A percentile compares a stretch with the other conserved stretches of the same genome.
Evolutionary conservation across 2,329 filamentous ascomycete genomes (phyloP).

Genomic region (Dactylellina cionopaga): DNA sequence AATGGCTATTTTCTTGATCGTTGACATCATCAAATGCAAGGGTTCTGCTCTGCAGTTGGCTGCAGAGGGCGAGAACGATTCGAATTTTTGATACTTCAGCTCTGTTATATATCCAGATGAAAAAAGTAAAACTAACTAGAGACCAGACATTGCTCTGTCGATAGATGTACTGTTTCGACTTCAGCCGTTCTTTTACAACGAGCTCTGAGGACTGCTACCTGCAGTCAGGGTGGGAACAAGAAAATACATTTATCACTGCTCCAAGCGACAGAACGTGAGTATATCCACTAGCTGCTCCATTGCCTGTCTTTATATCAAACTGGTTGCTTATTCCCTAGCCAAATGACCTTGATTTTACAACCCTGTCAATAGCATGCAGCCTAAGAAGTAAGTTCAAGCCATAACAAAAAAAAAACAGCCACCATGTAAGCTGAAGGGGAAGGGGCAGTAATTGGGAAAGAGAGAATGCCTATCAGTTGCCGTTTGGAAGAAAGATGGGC

Average conservation of each 20-base stretch:
- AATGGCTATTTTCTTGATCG: conserved; percentile 17
- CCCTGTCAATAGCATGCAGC: conserved; percentile 34
- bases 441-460: conserved; percentile 53
- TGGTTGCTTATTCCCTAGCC: conserved; percentile 9
- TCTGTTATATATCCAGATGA: too few species aligned
- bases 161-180: conserved; percentile 12
- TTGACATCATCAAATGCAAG: conserved; percentile 51
- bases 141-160: background rate
- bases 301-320: background rate
- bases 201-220: conserved; percentile 19
- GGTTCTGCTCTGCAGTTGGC: conserved; percentile 24
- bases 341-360: conserved; percentile 28
- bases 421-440: conserved; percentile 40
- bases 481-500: conserved; percentile 46
- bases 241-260: too few species aligned
- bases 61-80: conserved; percentile 3
- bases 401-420: conserved; percentile 26
- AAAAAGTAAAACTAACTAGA: background rate
- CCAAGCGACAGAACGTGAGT: conserved; percentile 1
- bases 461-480: conserved; percentile 51
- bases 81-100: too few species aligned
- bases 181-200: conserved; percentile 11
- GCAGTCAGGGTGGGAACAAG: too few species aligned
- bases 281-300: background rate
- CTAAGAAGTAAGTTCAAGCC: conserved; percentile 13